Percentiles rank a stretch among this genome's conserved stretches.
Conservation (phyloP, 805 yeast genomes). For the Komagataella phaffii region DNA sequence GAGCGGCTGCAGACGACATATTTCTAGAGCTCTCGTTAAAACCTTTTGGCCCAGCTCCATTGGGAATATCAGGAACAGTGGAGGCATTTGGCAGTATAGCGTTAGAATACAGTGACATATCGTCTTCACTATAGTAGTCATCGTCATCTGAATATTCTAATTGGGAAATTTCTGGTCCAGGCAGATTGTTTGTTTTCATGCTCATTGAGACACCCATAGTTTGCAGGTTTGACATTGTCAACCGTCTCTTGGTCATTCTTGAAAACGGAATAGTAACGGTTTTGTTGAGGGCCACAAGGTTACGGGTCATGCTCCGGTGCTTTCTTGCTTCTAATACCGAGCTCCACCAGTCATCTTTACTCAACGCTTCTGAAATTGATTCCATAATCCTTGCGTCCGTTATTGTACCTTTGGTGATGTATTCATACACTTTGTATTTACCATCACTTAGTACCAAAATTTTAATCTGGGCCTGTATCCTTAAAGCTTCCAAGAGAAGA, state of each 20-base stretch:
- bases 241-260: constrained; percentile 20
- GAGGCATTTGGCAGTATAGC: neutral
- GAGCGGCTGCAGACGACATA: constrained; percentile 5
- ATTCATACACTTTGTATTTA: constrained; percentile 47
- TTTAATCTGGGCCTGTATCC: constrained; percentile 75
- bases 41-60: neutral
- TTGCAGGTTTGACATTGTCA: constrained; percentile 53
- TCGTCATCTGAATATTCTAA: constrained; percentile 15
- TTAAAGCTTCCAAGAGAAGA: constrained; percentile 54
- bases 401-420: constrained; percentile 57
- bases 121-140: constrained; percentile 11
- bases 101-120: constrained; percentile 9
- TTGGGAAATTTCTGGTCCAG: constrained; percentile 17
- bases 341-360: constrained; percentile 79
- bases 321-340: constrained; percentile 48
- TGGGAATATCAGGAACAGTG: neutral
- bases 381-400: constrained; percentile 21
- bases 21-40: neutral
- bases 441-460: constrained; percentile 58
- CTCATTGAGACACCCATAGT: constrained; percentile 67
- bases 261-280: neutral
- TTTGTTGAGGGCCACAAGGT: constrained; percentile 3
- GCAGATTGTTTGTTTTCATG: constrained; percentile 51
- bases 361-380: constrained; percentile 35
- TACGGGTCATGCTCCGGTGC: constrained; percentile 14